Evolutionary conservation across 768 basidiomycete species (phyloP).

Genomic region (Neoboletus subvelutipes): DNA sequence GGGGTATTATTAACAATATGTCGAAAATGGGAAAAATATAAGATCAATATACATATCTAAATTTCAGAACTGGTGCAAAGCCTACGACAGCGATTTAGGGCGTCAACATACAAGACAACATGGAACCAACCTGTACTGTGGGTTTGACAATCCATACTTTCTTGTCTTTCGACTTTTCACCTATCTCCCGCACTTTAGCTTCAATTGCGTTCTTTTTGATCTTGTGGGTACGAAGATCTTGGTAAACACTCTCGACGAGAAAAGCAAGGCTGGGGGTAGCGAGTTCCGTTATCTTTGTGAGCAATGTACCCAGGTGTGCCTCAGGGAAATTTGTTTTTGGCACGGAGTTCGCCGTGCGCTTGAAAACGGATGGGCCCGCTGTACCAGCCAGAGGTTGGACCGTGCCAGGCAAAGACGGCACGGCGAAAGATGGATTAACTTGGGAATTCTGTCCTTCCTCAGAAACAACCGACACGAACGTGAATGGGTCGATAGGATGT

Average conservation of each 20-base stretch:
- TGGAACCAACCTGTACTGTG: slow-evolving; percentile 8
- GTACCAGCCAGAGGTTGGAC: slow-evolving; percentile 23
- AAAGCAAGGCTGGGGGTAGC: slow-evolving; percentile 61
- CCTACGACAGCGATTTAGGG: slow-evolving; percentile 7
- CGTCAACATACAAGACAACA: not conserved
- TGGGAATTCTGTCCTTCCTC: slow-evolving; percentile 34
- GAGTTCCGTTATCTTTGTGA: slow-evolving; percentile 61
- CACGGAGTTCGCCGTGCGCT: slow-evolving; percentile 22
- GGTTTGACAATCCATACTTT: slow-evolving; percentile 72
- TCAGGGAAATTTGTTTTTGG: slow-evolving; percentile 72
- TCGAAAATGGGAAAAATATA: not conserved
- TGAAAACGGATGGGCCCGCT: slow-evolving; percentile 24
- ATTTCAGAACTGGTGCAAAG: slow-evolving; percentile 7
- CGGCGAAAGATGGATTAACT: slow-evolving; percentile 40
- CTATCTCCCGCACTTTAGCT: slow-evolving; percentile 73
- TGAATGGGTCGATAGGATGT: slow-evolving; percentile 75
- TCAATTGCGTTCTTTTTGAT: slow-evolving; percentile 85
- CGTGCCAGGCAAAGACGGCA: slow-evolving; percentile 47
- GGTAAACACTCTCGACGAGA: slow-evolving; percentile 71
- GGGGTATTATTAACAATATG: slow-evolving; percentile 7
- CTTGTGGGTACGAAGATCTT: slow-evolving; percentile 64
- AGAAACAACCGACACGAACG: slow-evolving; percentile 53
- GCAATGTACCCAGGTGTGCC: slow-evolving; percentile 54
- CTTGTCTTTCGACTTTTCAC: slow-evolving; percentile 70
- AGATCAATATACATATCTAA: not conserved